Evolutionary conservation across 2,329 filamentous ascomycete genomes (phyloP), one percentile per base, ranked within the genome.

Genomic region (Scytalidium lignicola): DNA sequence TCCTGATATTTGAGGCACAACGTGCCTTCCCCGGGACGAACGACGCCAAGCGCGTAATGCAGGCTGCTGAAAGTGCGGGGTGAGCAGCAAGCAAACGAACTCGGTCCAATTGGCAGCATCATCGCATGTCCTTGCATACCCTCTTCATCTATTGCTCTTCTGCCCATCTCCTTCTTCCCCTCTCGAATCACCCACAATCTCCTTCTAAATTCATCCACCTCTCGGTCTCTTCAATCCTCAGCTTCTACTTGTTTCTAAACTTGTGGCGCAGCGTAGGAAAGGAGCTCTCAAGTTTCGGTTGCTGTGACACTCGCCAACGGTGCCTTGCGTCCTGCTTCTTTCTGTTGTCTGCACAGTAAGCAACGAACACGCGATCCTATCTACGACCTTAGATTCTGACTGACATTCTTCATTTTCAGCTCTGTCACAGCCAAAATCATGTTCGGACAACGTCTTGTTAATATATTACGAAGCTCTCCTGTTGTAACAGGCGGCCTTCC

Each of bases 401-500:
- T 37, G 32, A 37, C 32, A 37, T 17, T 37, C n/a, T 5, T 17
- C 32, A 7, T n/a, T 46, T 44, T 22, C 28, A 41, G 42, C 32
- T 44, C 46, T 23, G 26, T 19, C 17, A 37, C 51, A 73, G 74
- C 70, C 61, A 51, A 23, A 40, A 58, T 17, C 41, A 63, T 59
- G 52, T 74, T 61, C 40, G 50, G 57, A 40, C 55, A 55, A 48
- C 56, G 56, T 29, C 19, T 62, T 10, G 22, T 54, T 13, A 56
- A 55, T 45, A 56, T 53, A 5, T 6, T 26, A 54, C 55, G 58
- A 41, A 51, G 55, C 51, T 50, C 53, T 61, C 67, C 62, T 58
- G 62, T 67, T 46, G 65, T 71, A 58, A 69, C 71, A 53, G 58
- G 65, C 64, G 58, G 70, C 70, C 57, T 70, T 72, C 54, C 76